Percentiles rank a stretch among this genome's conserved stretches.
These are phyloP conservation scores for Fusarium duplospermum DNA, from an alignment of 2,329 filamentous ascomycete species.

Conservation along the genomic window DNA sequence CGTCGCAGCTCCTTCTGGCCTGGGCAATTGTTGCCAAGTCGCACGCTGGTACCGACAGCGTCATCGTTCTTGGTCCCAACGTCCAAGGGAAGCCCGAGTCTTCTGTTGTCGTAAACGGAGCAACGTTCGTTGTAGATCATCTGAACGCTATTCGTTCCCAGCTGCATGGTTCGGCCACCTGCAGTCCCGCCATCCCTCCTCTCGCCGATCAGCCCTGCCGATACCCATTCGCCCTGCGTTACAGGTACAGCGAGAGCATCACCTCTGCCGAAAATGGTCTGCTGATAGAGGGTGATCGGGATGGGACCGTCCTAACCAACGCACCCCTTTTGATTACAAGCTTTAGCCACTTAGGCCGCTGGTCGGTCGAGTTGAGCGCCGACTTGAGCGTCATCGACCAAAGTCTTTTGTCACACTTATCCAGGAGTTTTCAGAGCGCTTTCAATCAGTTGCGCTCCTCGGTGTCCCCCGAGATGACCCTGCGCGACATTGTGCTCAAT, in stretches of 20 bases:
- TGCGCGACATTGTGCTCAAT: too few species aligned
- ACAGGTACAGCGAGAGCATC: too few species aligned
- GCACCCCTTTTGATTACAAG: background rate
- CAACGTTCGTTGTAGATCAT: background rate
- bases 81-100: background rate
- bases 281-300: too few species aligned
- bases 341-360: constrained; percentile 2
- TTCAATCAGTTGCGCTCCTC: constrained; percentile 1
- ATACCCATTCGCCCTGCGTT: too few species aligned
- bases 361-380: constrained; percentile 1
- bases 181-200: background rate
- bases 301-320: background rate
- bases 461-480: background rate
- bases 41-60: background rate
- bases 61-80: background rate
- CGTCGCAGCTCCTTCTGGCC: constrained; percentile 1
- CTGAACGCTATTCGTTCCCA: background rate
- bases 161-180: background rate
- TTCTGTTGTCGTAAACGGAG: background rate
- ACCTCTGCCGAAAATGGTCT: too few species aligned
- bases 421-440: background rate
- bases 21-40: constrained; percentile 5
- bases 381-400: constrained; percentile 9
- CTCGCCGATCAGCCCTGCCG: too few species aligned
- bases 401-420: background rate